Conservation (phyloP, 768 basidiomycete genomes). For the Podaxis carcinomalis region DNA sequence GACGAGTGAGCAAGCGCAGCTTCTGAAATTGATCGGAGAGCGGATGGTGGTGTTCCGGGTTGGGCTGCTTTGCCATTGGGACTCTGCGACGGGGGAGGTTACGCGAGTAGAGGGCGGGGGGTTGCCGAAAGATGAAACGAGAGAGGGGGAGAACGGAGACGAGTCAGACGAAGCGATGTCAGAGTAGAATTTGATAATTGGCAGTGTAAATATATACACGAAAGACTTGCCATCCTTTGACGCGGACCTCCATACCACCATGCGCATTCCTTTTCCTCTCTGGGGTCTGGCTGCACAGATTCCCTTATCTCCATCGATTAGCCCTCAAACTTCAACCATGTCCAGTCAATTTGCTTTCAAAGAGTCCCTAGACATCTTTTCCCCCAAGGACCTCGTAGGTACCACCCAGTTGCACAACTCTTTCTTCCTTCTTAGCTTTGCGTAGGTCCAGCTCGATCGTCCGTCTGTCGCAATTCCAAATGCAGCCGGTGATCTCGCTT, state of each 20-base stretch:
- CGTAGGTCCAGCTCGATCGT: constrained; percentile 54
- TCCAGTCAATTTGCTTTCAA: constrained; percentile 50
- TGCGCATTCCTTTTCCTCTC: constrained; percentile 53
- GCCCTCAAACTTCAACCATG: constrained; percentile 13
- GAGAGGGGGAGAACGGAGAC: constrained; percentile 40
- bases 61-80: constrained; percentile 69
- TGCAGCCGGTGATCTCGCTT: constrained; percentile 58
- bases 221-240: background rate
- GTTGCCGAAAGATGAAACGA: constrained; percentile 31
- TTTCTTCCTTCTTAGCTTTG: background rate
- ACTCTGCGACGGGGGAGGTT: constrained; percentile 61
- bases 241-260: constrained; percentile 30
- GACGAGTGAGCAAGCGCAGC: constrained; percentile 84
- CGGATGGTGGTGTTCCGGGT: constrained; percentile 85
- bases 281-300: constrained; percentile 54
- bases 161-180: constrained; percentile 17
- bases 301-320: constrained; percentile 33
- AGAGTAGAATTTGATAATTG: constrained; percentile 20
- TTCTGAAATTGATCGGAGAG: constrained; percentile 88
- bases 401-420: background rate
- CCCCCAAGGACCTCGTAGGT: constrained; percentile 60
- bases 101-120: constrained; percentile 48
- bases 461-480: constrained; percentile 69
- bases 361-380: constrained; percentile 54
- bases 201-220: constrained; percentile 10